Percentiles rank a stretch among this genome's conserved stretches.
These are phyloP conservation scores for Trichophyton rubrum DNA, from an alignment of 2,329 filamentous ascomycete genomes.

Conservation along the genomic window DNA sequence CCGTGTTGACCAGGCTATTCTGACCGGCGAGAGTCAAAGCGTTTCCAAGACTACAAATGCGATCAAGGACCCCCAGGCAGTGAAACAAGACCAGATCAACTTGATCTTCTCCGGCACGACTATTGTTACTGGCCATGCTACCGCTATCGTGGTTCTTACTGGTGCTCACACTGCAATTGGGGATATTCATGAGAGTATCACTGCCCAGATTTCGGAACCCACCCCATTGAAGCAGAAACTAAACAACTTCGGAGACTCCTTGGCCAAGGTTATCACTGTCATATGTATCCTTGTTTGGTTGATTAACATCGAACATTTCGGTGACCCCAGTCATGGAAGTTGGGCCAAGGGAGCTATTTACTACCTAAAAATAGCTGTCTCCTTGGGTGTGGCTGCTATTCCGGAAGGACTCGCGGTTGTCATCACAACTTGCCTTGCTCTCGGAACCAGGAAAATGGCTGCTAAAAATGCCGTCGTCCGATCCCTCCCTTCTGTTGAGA, in stretches of 20 bases:
- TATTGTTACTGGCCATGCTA: conserved; percentile 86
- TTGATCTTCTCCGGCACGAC: conserved; percentile 98
- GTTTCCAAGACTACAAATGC: conserved; percentile 67
- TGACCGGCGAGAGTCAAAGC: conserved; percentile 96
- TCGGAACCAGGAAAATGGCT: conserved; percentile 97
- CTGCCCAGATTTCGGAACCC: conserved; percentile 91
- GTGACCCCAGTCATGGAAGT: conserved; percentile 79
- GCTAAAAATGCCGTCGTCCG: conserved; percentile 95
- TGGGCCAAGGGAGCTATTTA: conserved; percentile 98
- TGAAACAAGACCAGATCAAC: conserved; percentile 95
- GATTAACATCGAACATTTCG: conserved; percentile 97
- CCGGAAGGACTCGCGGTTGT: conserved; percentile 95
- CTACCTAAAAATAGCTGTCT: conserved; percentile 98
- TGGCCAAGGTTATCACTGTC: conserved; percentile 95
- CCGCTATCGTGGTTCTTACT: conserved; percentile 79
- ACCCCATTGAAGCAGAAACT: conserved; percentile 97
- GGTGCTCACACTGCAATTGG: conserved; percentile 88
- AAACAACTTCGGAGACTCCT: conserved; percentile 89
- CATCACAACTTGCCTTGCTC: conserved; percentile 93
- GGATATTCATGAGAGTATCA: conserved; percentile 97
- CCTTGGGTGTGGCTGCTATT: conserved; percentile 92
- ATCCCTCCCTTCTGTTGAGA: conserved; percentile 92
- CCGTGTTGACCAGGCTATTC: conserved; percentile 86
- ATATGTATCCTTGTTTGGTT: conserved; percentile 96
- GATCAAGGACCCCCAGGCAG: conserved; percentile 67